These are phyloP conservation scores for Suillus ampliporus DNA, from an alignment of 768 basidiomycete genomes.

Conservation along the genomic window DNA sequence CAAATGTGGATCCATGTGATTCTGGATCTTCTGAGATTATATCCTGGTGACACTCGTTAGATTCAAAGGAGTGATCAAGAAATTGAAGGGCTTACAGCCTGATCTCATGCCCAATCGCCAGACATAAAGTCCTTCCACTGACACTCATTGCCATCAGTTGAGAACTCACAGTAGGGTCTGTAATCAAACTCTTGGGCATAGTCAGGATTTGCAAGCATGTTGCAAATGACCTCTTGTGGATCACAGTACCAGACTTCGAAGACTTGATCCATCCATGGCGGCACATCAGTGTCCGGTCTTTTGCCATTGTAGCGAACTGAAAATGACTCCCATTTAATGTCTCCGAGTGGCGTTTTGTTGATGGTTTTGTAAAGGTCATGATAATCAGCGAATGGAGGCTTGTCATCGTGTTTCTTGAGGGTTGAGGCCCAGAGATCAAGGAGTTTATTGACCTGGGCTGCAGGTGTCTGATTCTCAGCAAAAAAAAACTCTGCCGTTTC, in stretches of 20 bases:
- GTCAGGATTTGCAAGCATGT: constrained; percentile 27
- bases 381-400: constrained; percentile 30
- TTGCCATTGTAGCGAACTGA: constrained; percentile 19
- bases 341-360: constrained; percentile 29
- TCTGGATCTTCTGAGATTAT: constrained; percentile 16
- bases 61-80: no score
- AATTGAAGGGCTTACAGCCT: constrained; percentile 32
- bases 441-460: constrained; percentile 21
- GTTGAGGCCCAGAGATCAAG: constrained; percentile 25
- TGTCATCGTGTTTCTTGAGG: constrained; percentile 15
- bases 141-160: constrained; percentile 9
- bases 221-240: constrained; percentile 24
- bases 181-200: constrained; percentile 33
- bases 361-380: constrained; percentile 29
- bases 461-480: constrained; percentile 24
- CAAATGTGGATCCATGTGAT: constrained; percentile 17
- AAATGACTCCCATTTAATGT: constrained; percentile 35
- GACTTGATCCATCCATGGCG: constrained; percentile 26
- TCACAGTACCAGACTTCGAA: constrained; percentile 34
- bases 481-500: constrained; percentile 29
- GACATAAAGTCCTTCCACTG: constrained; percentile 29
- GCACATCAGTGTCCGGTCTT: constrained; percentile 14
- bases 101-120: constrained; percentile 35
- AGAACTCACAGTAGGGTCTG: constrained; percentile 23
- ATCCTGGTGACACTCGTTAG: constrained; percentile 7